phyloP scores from a whole-genome alignment of 1,284 basidiomycete species.

The Spongiforma sp. region DNA sequence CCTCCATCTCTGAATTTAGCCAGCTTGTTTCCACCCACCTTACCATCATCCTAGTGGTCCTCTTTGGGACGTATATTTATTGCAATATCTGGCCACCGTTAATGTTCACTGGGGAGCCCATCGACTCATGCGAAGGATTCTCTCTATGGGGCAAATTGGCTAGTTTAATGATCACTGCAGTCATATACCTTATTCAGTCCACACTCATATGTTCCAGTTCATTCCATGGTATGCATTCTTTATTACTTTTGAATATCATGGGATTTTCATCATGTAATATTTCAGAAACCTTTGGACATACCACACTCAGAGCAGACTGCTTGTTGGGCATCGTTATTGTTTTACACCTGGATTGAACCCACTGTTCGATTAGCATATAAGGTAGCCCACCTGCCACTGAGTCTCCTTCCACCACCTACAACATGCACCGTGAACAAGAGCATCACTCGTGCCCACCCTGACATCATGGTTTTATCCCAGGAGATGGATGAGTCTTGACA shows the following conservation, averaged over 20 bases:
- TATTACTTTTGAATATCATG: not conserved
- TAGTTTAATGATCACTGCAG: not conserved
- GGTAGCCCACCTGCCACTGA: not conserved
- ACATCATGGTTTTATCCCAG: not conserved
- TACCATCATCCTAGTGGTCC: slow-evolving; percentile 5
- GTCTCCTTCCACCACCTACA: not conserved
- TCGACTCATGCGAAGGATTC: slow-evolving; percentile 29
- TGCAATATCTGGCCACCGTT: slow-evolving; percentile 60
- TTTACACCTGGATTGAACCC: slow-evolving; percentile 3
- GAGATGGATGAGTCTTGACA: not conserved
- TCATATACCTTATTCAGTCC: slow-evolving; percentile 2
- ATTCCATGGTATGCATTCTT: not conserved
- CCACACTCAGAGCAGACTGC: slow-evolving; percentile 4
- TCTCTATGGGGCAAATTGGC: slow-evolving; percentile 31
- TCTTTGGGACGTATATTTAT: slow-evolving; percentile 50
- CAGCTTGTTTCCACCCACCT: slow-evolving; percentile 2
- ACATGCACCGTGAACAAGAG: not conserved
- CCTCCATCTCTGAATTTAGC: not conserved
- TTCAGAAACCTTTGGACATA: not conserved
- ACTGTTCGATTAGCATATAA: slow-evolving; percentile 2
- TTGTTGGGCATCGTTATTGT: slow-evolving; percentile 1
- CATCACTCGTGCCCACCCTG: not conserved
- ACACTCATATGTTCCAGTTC: not conserved
- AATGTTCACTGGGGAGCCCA: slow-evolving; percentile 41
- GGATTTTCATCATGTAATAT: not conserved